phyloP scores from a whole-genome alignment of 2,329 filamentous ascomycete genomes.

The Penicillium sp. region DNA sequence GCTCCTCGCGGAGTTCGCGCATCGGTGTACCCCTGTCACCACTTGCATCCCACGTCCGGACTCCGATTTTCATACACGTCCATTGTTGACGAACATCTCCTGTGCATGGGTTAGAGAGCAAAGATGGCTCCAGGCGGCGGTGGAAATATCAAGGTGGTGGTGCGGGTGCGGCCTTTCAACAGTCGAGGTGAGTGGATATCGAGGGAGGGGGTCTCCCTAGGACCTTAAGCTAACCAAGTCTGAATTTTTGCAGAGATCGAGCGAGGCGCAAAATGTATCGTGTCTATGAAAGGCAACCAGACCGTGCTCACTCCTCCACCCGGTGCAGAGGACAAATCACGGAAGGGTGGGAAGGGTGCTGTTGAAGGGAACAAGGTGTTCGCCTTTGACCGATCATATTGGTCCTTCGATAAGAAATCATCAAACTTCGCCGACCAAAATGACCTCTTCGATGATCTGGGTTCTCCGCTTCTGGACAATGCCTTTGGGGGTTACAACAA shows the following conservation, averaged over 20 bases:
- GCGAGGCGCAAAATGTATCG: slow-evolving; percentile 89
- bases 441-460: slow-evolving; percentile 82
- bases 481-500: slow-evolving; percentile 99
- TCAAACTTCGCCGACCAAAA: slow-evolving; percentile 85
- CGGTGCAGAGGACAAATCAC: slow-evolving; percentile 53
- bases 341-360: slow-evolving; percentile 60
- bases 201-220: neutral
- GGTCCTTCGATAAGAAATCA: slow-evolving; percentile 87
- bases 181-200: slow-evolving; percentile 66
- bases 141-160: slow-evolving; percentile 99
- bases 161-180: slow-evolving; percentile 94
- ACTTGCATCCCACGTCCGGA: slow-evolving; percentile 17
- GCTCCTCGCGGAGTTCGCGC: slow-evolving; percentile 36
- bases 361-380: slow-evolving; percentile 77
- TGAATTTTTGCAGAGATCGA: slow-evolving; percentile 67
- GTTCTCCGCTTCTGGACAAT: slow-evolving; percentile 89
- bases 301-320: slow-evolving; percentile 77
- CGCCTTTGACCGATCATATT: slow-evolving; percentile 95
- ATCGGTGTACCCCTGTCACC: slow-evolving; percentile 26
- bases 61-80: slow-evolving; percentile 13
- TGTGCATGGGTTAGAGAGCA: slow-evolving; percentile 38
- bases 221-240: slow-evolving; percentile 6
- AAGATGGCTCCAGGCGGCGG: slow-evolving; percentile 70
- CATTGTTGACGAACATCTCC: slow-evolving; percentile 13
- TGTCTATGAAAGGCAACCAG: slow-evolving; percentile 92